Percentiles rank a stretch among this genome's conserved stretches.
Conservation (phyloP, 1,284 basidiomycete species). For the Papiliotrema fonsecae region DNA sequence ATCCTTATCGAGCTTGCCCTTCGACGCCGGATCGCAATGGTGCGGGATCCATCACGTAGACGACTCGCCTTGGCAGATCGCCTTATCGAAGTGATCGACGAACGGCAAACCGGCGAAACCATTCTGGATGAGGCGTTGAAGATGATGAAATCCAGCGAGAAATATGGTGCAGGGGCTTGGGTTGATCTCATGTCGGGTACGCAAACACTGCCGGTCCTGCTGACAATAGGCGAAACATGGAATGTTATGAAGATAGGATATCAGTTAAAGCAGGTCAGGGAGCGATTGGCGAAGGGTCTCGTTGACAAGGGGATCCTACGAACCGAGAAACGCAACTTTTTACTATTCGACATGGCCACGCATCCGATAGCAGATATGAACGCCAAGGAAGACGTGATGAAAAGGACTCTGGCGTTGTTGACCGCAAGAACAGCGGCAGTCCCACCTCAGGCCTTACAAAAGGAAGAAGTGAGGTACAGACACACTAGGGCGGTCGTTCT, state of each 20-base stretch:
- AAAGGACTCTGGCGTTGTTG: constrained; percentile 68
- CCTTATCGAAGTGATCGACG: constrained; percentile 83
- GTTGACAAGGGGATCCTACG: constrained; percentile 96
- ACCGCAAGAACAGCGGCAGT: constrained; percentile 79
- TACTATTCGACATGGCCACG: constrained; percentile 97
- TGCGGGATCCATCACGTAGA: constrained; percentile 73
- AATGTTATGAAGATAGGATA: constrained; percentile 98
- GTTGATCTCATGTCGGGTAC: constrained; percentile 86
- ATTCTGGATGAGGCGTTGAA: constrained; percentile 90
- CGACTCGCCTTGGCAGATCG: constrained; percentile 74
- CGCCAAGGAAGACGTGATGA: constrained; percentile 77
- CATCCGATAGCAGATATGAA: constrained; percentile 89
- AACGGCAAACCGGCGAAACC: constrained; percentile 87
- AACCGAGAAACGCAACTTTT: constrained; percentile 93
- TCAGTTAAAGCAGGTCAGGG: constrained; percentile 93
- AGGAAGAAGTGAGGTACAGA: constrained; percentile 72
- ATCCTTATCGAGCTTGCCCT: constrained; percentile 92
- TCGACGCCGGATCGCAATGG: constrained; percentile 79
- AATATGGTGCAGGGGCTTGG: constrained; percentile 85
- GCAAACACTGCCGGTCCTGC: constrained; percentile 26
- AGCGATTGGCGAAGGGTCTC: constrained; percentile 91
- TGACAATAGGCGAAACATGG: constrained; percentile 81
- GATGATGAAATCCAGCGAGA: constrained; percentile 79
- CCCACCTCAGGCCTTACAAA: constrained; percentile 61
- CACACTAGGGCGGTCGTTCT: constrained; percentile 74